Conservation (phyloP, 257 asterid species). For the Sherardia arvensis region DNA sequence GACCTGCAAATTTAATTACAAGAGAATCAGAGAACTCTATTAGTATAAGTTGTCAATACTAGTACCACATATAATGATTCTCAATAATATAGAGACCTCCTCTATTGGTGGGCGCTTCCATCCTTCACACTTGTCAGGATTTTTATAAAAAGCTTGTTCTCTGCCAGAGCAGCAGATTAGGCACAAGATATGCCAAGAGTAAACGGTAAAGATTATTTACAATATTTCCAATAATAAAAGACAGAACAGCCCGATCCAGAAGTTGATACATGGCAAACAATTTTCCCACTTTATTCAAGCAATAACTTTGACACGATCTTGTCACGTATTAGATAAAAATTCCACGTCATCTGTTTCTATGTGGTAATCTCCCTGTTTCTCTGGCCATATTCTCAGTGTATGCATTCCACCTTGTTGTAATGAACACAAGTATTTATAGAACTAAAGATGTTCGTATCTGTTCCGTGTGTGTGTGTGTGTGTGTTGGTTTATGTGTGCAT, state of each 20-base stretch:
- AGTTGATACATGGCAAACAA: neutral
- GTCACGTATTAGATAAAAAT: neutral
- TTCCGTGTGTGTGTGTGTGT: neutral
- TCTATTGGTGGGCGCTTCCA: constrained; percentile 89
- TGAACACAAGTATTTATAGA: neutral
- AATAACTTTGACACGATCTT: neutral
- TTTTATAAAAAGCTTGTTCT: constrained; percentile 83
- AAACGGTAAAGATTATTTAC: neutral
- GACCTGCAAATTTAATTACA: constrained; percentile 30
- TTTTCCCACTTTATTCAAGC: neutral
- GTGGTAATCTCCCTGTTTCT: neutral
- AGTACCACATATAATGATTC: neutral
- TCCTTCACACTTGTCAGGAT: constrained; percentile 39
- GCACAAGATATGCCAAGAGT: neutral
- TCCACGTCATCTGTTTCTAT: neutral
- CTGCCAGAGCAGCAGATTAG: constrained; percentile 30
- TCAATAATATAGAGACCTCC: constrained; percentile 41
- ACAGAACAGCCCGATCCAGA: neutral
- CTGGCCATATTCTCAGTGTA: neutral
- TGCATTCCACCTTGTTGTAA: neutral
- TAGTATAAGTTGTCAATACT: neutral
- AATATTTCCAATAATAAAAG: neutral
- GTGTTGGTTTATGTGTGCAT: neutral
- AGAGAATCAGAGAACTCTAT: neutral
- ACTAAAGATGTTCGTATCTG: neutral